Base-by-base conservation (phyloP, 441 rosid genomes). In the Metrosideros polymorpha region DNA sequence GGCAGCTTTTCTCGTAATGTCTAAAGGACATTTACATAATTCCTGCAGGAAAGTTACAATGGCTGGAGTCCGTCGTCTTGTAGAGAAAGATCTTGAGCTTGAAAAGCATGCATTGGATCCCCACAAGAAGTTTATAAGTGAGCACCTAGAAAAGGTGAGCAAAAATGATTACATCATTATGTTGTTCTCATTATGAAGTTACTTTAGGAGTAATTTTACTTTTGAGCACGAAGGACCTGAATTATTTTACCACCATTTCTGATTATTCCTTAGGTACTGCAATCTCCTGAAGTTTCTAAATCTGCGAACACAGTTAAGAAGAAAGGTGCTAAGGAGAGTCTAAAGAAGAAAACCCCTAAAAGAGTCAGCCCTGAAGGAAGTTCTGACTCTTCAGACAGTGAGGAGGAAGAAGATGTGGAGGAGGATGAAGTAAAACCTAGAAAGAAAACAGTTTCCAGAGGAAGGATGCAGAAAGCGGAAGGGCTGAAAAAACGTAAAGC, bases 41-140 rank as follows among this genome's bases (percentile, higher is more conserved):
- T 86, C 57, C 45, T 89, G 84, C 92, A 98, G 98, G 82, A 84
- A 89, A 86, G 85, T 96, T 85, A 93, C 99, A 39, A 92, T 97
- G 98, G 95, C 92, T 84, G 93, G 93, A 85, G 94, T 94, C 87
- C 97, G 98, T 87, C 92, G 98, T 56, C 94, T 94, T 84, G 88
- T 96, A 90, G 99, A 97, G 92, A 91, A 92, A 90, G 98, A 97
- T 92, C 96, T 97, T 87, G 87, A 91, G 77, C 93, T 96, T 79
- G 93, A 93, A 56, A 92, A 93, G 84, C 24, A 79, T 92, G 61
- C 92, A 56, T 99, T 98, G 88, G 98, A 95, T 90, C 90, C 93
- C 47, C 91, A 84, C 89, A 98, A 95, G 92, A 92, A 92, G 88
- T 93, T 95, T 85, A 94, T 96, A 75, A 90, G 91, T 88, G 88